These are phyloP conservation scores for Vicia sativa DNA, from an alignment of 306 rosid genomes.

Conservation along the genomic window DNA sequence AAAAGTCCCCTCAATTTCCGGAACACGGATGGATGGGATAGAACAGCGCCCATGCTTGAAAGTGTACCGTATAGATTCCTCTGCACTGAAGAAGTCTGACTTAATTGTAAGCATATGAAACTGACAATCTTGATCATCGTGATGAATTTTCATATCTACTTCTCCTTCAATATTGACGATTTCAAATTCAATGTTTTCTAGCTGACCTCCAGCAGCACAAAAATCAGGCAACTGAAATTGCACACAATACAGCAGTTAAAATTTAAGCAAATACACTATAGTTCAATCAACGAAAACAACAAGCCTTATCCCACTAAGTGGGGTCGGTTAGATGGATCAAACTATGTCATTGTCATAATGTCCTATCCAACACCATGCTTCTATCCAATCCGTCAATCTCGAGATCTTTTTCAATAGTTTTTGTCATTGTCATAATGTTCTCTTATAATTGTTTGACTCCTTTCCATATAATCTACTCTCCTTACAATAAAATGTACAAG, in stretches of 20 bases:
- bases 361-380: no score
- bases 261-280: not conserved
- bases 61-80: constrained; percentile 44
- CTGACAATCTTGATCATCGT: constrained; percentile 44
- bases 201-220: constrained; percentile 45
- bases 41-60: constrained; percentile 57
- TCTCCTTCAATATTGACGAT: constrained; percentile 48
- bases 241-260: not conserved
- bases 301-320: no score
- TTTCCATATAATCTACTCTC: no score
- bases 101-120: constrained; percentile 55
- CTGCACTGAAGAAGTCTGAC: constrained; percentile 37
- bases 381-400: no score
- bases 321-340: no score
- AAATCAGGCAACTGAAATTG: constrained; percentile 53
- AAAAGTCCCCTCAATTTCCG: constrained; percentile 42
- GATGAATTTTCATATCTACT: constrained; percentile 49
- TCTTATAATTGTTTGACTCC: no score
- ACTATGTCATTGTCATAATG: no score
- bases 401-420: no score
- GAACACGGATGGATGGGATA: constrained; percentile 44
- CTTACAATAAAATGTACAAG: no score
- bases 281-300: no score
- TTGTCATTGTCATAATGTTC: no score
- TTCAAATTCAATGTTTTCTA: constrained; percentile 54